Percentiles rank a stretch among this genome's conserved stretches.
Evolutionary conservation across 2,329 filamentous ascomycete genomes (phyloP).

Genomic region (Periconia sp.): DNA sequence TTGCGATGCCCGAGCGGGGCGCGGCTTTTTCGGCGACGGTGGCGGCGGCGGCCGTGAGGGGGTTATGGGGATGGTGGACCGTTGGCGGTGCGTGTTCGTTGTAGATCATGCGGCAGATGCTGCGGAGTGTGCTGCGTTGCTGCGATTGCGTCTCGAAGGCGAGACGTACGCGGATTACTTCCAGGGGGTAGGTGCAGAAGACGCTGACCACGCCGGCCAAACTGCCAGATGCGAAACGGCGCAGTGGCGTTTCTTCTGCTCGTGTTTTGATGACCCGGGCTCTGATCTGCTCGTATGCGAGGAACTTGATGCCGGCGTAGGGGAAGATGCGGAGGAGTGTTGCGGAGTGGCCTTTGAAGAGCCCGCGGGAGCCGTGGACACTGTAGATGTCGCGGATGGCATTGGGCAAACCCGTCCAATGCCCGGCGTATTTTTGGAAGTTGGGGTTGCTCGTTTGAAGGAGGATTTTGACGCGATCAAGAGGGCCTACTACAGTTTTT

Average conservation of each 20-base stretch:
- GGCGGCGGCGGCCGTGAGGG: slow-evolving; percentile 44
- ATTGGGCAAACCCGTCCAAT: slow-evolving; percentile 79
- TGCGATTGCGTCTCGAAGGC: slow-evolving; percentile 89
- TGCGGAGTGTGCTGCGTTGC: slow-evolving; percentile 67
- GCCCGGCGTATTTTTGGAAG: slow-evolving; percentile 89
- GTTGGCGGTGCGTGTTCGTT: slow-evolving; percentile 61
- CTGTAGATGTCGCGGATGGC: slow-evolving; percentile 83
- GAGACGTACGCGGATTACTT: slow-evolving; percentile 87
- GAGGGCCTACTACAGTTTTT: slow-evolving; percentile 91
- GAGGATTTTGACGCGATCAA: slow-evolving; percentile 97
- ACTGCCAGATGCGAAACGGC: slow-evolving; percentile 73
- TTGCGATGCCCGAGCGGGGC: slow-evolving; percentile 70
- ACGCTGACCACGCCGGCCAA: slow-evolving; percentile 85
- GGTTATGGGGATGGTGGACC: slow-evolving; percentile 31
- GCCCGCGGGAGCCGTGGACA: slow-evolving; percentile 70
- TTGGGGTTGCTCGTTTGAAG: slow-evolving; percentile 95
- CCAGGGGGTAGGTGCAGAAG: slow-evolving; percentile 93
- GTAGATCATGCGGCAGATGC: slow-evolving; percentile 86
- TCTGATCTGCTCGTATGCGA: slow-evolving; percentile 96
- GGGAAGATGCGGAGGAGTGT: slow-evolving; percentile 94
- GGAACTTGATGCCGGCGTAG: slow-evolving; percentile 96
- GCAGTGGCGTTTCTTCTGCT: slow-evolving; percentile 75
- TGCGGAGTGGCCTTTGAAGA: slow-evolving; percentile 93
- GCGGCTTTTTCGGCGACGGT: slow-evolving; percentile 55
- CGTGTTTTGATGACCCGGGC: slow-evolving; percentile 70